Evolutionary conservation across 2,329 filamentous ascomycete species (phyloP).

Genomic region (Penicillium sp.): DNA sequence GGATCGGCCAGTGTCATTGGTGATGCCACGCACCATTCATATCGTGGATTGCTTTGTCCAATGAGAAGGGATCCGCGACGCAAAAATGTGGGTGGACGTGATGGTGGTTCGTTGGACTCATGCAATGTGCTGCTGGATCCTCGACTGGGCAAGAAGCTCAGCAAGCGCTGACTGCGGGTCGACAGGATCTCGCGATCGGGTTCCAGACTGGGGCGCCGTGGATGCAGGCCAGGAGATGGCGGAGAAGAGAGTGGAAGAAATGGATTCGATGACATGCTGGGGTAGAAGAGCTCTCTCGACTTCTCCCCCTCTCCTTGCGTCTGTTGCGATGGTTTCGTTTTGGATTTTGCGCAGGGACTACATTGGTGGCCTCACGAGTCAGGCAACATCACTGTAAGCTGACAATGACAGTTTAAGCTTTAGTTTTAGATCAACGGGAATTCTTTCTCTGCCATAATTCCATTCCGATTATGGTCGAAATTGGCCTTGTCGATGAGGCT

Average conservation of each 20-base stretch:
- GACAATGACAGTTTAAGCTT: too few species aligned
- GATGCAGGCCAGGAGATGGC: slow-evolving; percentile 12
- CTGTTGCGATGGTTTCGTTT: too few species aligned
- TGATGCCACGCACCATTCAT: slow-evolving; percentile 56
- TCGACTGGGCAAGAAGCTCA: slow-evolving; percentile 29
- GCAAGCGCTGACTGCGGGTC: slow-evolving; percentile 37
- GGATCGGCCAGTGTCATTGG: too few species aligned
- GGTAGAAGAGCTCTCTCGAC: too few species aligned
- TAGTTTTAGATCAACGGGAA: too few species aligned
- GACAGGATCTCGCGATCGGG: slow-evolving; percentile 33
- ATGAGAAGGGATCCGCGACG: slow-evolving; percentile 53
- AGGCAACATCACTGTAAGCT: too few species aligned
- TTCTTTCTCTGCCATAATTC: too few species aligned
- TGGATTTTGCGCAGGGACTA: too few species aligned
- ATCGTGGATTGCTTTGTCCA: slow-evolving; percentile 78
- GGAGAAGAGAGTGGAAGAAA: slow-evolving; percentile 16
- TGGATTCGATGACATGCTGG: slow-evolving; percentile 13
- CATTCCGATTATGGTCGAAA: too few species aligned
- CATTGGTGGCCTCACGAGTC: too few species aligned
- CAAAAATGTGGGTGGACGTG: slow-evolving; percentile 8
- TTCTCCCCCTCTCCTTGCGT: too few species aligned
- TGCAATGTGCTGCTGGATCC: slow-evolving; percentile 18
- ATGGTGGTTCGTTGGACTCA: slow-evolving; percentile 11
- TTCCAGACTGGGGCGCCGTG: slow-evolving; percentile 31
- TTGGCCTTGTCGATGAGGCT: too few species aligned